Conservation (phyloP, 306 rosid species). For the Inga oerstediana region DNA sequence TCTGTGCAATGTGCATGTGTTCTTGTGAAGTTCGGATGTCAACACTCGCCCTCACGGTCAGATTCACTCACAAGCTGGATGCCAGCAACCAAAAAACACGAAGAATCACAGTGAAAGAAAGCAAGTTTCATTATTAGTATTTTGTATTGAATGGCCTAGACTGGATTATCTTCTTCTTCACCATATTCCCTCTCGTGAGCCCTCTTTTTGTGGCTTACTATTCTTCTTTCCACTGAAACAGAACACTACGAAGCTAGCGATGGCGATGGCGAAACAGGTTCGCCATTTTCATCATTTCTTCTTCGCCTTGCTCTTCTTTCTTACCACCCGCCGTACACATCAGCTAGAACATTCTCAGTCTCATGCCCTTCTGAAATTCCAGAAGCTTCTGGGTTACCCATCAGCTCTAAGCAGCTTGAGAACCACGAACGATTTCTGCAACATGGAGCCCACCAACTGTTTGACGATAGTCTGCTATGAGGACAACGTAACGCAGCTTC, state of each 20-base stretch:
- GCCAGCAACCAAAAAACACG: slow-evolving; percentile 25
- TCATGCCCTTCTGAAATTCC: slow-evolving; percentile 61
- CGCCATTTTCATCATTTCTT: slow-evolving; percentile 33
- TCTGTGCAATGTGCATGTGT: not conserved
- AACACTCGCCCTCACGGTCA: not conserved
- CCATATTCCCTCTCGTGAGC: slow-evolving; percentile 17
- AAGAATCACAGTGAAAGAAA: slow-evolving; percentile 19
- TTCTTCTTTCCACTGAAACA: slow-evolving; percentile 22
- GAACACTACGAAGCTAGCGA: slow-evolving; percentile 1
- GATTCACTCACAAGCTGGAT: not conserved
- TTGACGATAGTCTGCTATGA: slow-evolving; percentile 79
- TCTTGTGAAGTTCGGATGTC: not conserved
- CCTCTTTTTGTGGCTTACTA: slow-evolving; percentile 1
- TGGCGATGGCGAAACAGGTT: slow-evolving; percentile 45
- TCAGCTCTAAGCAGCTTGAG: slow-evolving; percentile 44
- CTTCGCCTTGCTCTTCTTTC: slow-evolving; percentile 40
- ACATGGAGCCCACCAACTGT: slow-evolving; percentile 64
- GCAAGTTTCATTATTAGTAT: not conserved
- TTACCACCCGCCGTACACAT: slow-evolving; percentile 48
- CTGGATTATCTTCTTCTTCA: not conserved
- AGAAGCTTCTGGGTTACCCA: slow-evolving; percentile 69
- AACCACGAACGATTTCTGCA: slow-evolving; percentile 56
- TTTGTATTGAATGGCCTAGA: slow-evolving; percentile 33
- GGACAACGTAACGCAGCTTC: slow-evolving; percentile 71
- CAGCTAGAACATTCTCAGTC: slow-evolving; percentile 56